Percentiles rank a stretch among this genome's conserved stretches.
Evolutionary conservation across 176 grass and related monocot species (phyloP).

Genomic region (Cenchrus fungigraminus): DNA sequence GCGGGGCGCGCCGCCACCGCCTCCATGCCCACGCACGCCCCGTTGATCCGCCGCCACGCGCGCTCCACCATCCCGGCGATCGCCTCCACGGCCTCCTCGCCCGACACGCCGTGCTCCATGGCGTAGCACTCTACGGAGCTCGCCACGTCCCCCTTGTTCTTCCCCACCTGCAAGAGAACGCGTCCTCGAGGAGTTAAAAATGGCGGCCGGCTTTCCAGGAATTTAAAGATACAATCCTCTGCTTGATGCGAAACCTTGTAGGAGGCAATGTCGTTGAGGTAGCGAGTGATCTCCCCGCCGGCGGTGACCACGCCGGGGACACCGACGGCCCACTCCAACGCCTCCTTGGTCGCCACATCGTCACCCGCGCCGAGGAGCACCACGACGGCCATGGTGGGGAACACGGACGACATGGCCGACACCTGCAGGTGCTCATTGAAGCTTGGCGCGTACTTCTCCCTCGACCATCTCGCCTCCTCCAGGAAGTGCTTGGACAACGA

Average conservation of each 20-base stretch:
- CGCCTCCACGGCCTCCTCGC: slow-evolving; percentile 18
- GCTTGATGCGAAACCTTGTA: slow-evolving; percentile 4
- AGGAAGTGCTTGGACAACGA: not conserved
- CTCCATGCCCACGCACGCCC: not conserved
- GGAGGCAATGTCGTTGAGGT: slow-evolving; percentile 25
- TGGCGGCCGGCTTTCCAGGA: too few species aligned
- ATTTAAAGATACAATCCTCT: too few species aligned
- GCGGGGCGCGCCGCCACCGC: not conserved
- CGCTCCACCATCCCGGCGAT: not conserved
- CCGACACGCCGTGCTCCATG: not conserved
- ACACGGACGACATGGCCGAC: not conserved
- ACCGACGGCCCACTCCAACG: not conserved
- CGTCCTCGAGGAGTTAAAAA: too few species aligned
- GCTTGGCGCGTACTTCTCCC: slow-evolving; percentile 13
- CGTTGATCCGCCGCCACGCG: slow-evolving; percentile 7
- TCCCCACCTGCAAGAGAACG: not conserved
- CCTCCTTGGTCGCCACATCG: slow-evolving; percentile 16
- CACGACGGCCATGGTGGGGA: not conserved
- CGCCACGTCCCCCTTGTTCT: not conserved
- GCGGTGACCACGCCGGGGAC: not conserved
- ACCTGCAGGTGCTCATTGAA: slow-evolving; percentile 32
- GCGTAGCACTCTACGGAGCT: slow-evolving; percentile 28
- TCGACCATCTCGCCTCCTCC: slow-evolving; percentile 34
- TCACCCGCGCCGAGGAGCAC: slow-evolving; percentile 10
- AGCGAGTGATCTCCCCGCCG: slow-evolving; percentile 10